phyloP scores from a whole-genome alignment of 441 rosid genomes.

The Populus hybrid region DNA sequence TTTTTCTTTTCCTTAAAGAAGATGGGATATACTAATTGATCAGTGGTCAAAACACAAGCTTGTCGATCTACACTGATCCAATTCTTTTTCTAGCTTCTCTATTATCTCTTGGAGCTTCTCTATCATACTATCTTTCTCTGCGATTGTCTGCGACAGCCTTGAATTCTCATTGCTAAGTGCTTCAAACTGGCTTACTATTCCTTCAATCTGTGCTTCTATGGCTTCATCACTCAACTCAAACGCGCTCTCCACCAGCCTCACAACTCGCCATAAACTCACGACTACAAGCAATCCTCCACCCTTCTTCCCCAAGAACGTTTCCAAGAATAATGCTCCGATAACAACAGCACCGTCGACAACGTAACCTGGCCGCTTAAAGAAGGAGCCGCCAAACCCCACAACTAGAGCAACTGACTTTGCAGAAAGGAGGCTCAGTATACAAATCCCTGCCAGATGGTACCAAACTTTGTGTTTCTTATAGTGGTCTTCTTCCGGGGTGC shows the following conservation, averaged over 20 bases:
- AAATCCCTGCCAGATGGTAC: constrained; percentile 62
- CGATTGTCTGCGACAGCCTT: constrained; percentile 28
- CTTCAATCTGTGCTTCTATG: constrained; percentile 59
- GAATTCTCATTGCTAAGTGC: constrained; percentile 41
- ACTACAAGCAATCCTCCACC: constrained; percentile 67
- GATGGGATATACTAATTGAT: no score
- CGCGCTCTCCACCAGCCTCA: constrained; percentile 64
- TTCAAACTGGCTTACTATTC: constrained; percentile 46
- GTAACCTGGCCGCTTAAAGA: constrained; percentile 48
- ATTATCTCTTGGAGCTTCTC: constrained; percentile 27
- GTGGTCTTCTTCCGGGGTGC: constrained; percentile 12
- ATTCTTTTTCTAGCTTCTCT: constrained; percentile 22
- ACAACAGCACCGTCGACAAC: constrained; percentile 50
- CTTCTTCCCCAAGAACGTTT: constrained; percentile 39
- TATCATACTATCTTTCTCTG: constrained; percentile 41
- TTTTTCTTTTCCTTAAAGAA: no score
- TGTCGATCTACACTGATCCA: constrained; percentile 5
- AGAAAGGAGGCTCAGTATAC: constrained; percentile 46
- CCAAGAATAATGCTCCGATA: constrained; percentile 49
- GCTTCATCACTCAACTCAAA: constrained; percentile 74
- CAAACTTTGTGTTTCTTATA: constrained; percentile 20
- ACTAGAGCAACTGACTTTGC: constrained; percentile 38
- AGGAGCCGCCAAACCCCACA: constrained; percentile 37
- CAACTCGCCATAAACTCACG: constrained; percentile 69
- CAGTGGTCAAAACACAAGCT: background rate